phyloP scores from a whole-genome alignment of 1,284 basidiomycete species.

The Agroathelia rolfsii region DNA sequence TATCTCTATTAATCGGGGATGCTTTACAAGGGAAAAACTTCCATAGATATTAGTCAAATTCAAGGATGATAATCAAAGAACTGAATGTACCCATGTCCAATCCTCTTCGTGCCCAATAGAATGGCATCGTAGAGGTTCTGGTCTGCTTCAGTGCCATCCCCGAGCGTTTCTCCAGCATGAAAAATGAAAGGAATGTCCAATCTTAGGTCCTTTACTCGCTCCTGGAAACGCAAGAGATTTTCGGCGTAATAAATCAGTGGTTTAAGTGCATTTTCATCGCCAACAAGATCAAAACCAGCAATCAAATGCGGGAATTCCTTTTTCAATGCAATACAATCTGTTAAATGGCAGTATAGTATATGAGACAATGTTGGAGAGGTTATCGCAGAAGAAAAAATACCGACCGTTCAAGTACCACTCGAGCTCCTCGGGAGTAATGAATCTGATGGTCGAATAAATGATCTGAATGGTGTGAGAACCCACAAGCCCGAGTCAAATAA shows the following conservation, averaged over 20 bases:
- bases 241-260: constrained; percentile 60
- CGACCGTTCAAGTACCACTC: constrained; percentile 60
- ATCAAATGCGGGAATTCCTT: constrained; percentile 68
- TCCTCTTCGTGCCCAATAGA: constrained; percentile 65
- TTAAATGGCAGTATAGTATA: too few relatives aligned
- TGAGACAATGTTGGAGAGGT: too few relatives aligned
- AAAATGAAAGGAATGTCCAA: constrained; percentile 71
- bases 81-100: constrained; percentile 59
- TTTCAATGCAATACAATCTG: constrained; percentile 65
- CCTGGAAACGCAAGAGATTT: constrained; percentile 49
- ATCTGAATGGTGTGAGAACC: constrained; percentile 32
- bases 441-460: constrained; percentile 61
- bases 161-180: constrained; percentile 72
- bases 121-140: constrained; percentile 73
- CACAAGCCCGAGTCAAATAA: not conserved
- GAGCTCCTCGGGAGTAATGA: constrained; percentile 46
- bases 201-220: constrained; percentile 44
- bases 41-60: too few relatives aligned
- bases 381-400: too few relatives aligned
- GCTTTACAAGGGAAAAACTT: constrained; percentile 67
- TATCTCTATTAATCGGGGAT: constrained; percentile 58
- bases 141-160: constrained; percentile 62
- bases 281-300: constrained; percentile 73
- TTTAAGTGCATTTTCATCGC: constrained; percentile 55
- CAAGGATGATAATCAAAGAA: too few relatives aligned